phyloP scores from a whole-genome alignment of 805 yeast species.

The Metahyphopichia silvanorum region DNA sequence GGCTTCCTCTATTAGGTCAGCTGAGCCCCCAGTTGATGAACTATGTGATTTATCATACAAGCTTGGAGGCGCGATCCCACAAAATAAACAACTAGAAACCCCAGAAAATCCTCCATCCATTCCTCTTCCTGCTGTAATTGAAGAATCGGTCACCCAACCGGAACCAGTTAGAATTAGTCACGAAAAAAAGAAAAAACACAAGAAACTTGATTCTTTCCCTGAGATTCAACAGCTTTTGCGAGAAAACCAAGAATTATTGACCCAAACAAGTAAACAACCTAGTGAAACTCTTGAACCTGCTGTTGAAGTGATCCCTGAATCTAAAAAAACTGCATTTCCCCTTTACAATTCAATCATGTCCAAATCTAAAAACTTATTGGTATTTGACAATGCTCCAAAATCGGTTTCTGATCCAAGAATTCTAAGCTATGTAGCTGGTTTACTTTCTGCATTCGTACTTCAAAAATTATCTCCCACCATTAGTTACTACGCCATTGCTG shows the following conservation, averaged over 20 bases:
- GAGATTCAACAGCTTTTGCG: background rate
- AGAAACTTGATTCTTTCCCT: too few species aligned
- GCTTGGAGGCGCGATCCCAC: conserved; percentile 8
- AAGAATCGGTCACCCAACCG: conserved; percentile 1
- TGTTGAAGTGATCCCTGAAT: background rate
- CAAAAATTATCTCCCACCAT: conserved; percentile 20
- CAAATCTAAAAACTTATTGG: too few species aligned
- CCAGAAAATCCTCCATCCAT: conserved; percentile 1
- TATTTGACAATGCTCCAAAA: too few species aligned
- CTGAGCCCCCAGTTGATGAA: conserved; percentile 17
- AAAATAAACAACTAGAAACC: background rate
- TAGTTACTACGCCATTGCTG: conserved; percentile 13
- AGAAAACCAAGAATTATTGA: background rate
- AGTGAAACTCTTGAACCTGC: background rate
- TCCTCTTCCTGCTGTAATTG: conserved; percentile 1
- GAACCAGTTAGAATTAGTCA: background rate
- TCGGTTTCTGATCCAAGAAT: background rate
- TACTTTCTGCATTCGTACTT: conserved; percentile 17
- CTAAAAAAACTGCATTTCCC: background rate
- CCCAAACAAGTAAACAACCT: background rate
- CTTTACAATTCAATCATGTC: background rate
- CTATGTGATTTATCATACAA: conserved; percentile 29
- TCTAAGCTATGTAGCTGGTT: conserved; percentile 25
- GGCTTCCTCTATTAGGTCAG: conserved; percentile 1
- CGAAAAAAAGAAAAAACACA: background rate